phyloP scores from a whole-genome alignment of 2,329 filamentous ascomycete species.

The Colletotrichum gloeosporioides region DNA sequence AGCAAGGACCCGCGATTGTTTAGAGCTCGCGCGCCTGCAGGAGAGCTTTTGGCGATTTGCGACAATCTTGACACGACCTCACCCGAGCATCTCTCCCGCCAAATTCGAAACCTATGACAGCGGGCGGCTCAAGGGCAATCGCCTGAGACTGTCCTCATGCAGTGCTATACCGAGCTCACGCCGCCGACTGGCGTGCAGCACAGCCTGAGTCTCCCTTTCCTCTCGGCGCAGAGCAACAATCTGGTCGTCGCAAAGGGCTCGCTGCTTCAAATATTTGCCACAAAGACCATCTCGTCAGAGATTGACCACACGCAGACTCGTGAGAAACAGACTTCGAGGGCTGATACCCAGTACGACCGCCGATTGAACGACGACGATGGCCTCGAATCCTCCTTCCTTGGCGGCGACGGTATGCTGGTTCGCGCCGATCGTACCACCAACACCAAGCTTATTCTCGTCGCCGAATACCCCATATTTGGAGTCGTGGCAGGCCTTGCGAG shows the following conservation, averaged over 20 bases:
- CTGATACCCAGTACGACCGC: constrained; percentile 54
- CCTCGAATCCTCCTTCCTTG: constrained; percentile 70
- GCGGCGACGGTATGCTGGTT: constrained; percentile 64
- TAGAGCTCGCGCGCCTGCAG: background rate
- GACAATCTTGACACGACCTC: background rate
- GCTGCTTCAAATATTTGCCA: constrained; percentile 87
- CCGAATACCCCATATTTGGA: constrained; percentile 83
- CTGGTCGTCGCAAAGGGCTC: constrained; percentile 92
- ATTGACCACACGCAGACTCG: constrained; percentile 52
- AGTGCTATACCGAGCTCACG: constrained; percentile 96
- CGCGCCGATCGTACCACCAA: constrained; percentile 69
- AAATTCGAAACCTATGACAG: constrained; percentile 11
- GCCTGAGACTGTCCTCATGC: constrained; percentile 65
- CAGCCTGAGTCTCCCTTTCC: constrained; percentile 80
- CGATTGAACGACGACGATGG: constrained; percentile 66
- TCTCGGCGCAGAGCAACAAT: constrained; percentile 78
- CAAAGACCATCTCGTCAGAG: constrained; percentile 71
- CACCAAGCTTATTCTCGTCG: constrained; percentile 82
- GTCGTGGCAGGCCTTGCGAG: constrained; percentile 83
- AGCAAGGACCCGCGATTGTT: background rate
- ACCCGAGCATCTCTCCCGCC: background rate
- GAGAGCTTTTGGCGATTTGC: constrained; percentile 4
- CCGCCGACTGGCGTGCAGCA: constrained; percentile 94
- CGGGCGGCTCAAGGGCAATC: constrained; percentile 3
- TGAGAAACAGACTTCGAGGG: constrained; percentile 41